Evolutionary conservation across 2,329 filamentous ascomycete species (phyloP).

Genomic region (Trichoderma pleuroti): DNA sequence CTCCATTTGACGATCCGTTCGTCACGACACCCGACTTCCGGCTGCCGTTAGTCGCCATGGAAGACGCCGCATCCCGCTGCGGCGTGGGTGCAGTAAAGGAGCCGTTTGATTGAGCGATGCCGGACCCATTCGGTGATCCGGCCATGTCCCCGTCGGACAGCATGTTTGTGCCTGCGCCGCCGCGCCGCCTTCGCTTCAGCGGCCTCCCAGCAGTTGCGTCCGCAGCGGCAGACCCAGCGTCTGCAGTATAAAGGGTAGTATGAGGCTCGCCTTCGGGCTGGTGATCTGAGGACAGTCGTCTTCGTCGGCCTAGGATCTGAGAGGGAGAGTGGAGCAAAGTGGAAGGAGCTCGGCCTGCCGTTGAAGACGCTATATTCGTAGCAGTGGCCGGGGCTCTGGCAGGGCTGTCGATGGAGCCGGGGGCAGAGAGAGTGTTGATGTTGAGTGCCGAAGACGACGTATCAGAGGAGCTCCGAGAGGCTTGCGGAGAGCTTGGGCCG

Average conservation of each 20-base stretch:
- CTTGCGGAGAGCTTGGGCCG: conserved; percentile 58
- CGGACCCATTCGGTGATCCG: conserved; percentile 55
- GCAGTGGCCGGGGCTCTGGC: conserved; percentile 31
- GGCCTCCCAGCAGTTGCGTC: conserved; percentile 22
- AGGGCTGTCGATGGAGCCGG: conserved; percentile 25
- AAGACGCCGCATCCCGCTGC: conserved; percentile 24
- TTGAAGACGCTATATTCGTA: conserved; percentile 42
- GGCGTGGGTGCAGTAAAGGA: conserved; percentile 31
- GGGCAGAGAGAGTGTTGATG: conserved; percentile 27
- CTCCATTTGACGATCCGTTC: conserved; percentile 51
- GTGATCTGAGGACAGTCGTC: conserved; percentile 41
- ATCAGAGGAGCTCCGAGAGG: conserved; percentile 47
- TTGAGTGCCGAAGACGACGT: conserved; percentile 42
- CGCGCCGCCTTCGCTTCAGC: conserved; percentile 55
- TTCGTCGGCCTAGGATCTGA: conserved; percentile 54
- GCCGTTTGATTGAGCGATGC: conserved; percentile 38
- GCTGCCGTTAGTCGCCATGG: conserved; percentile 42
- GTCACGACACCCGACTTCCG: conserved; percentile 43
- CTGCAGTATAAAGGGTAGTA: background rate
- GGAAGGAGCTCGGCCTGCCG: conserved; percentile 27
- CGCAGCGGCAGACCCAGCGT: conserved; percentile 17
- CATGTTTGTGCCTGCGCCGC: conserved; percentile 57
- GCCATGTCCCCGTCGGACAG: conserved; percentile 54
- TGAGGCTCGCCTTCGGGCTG: conserved; percentile 31
- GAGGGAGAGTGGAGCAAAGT: conserved; percentile 29